These are phyloP conservation scores for Thuidium tamariscinum DNA, from an alignment of 225 moss, liverwort and hornwort species.

Conservation along the genomic window DNA sequence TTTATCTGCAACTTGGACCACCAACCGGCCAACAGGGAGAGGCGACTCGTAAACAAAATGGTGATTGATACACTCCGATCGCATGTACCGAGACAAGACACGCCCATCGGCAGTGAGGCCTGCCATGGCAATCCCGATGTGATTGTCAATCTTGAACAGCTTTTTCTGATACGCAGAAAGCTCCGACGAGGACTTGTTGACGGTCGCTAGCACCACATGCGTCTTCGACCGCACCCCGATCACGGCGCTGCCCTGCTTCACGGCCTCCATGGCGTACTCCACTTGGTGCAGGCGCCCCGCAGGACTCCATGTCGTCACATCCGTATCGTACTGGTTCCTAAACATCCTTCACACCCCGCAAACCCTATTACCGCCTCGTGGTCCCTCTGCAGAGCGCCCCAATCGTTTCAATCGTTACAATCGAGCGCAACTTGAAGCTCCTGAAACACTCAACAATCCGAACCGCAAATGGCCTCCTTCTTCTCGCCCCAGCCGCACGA, in stretches of 20 bases:
- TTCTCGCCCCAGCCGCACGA: neutral
- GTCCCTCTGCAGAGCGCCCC: neutral
- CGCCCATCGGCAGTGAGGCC: conserved; percentile 91
- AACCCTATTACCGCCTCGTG: conserved; percentile 1
- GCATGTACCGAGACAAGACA: conserved; percentile 80
- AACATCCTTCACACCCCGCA: conserved; percentile 40
- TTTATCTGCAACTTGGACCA: conserved; percentile 90
- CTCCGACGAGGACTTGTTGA: conserved; percentile 77
- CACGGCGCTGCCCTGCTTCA: conserved; percentile 94
- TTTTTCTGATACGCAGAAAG: conserved; percentile 80
- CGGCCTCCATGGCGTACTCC: conserved; percentile 98
- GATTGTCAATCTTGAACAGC: conserved; percentile 85
- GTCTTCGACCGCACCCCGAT: conserved; percentile 79
- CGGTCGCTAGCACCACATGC: conserved; percentile 81
- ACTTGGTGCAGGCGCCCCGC: conserved; percentile 93
- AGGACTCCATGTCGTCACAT: conserved; percentile 97
- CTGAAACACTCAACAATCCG: neutral
- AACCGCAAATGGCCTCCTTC: neutral
- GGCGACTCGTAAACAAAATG: conserved; percentile 81
- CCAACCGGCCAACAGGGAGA: conserved; percentile 75
- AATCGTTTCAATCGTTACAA: neutral
- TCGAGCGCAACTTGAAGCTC: neutral
- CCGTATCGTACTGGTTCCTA: conserved; percentile 96
- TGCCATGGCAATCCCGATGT: conserved; percentile 91
- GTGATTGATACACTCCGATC: conserved; percentile 86